Conservation (phyloP, 305 asterid genomes). For the Fraxinus angustifolia region DNA sequence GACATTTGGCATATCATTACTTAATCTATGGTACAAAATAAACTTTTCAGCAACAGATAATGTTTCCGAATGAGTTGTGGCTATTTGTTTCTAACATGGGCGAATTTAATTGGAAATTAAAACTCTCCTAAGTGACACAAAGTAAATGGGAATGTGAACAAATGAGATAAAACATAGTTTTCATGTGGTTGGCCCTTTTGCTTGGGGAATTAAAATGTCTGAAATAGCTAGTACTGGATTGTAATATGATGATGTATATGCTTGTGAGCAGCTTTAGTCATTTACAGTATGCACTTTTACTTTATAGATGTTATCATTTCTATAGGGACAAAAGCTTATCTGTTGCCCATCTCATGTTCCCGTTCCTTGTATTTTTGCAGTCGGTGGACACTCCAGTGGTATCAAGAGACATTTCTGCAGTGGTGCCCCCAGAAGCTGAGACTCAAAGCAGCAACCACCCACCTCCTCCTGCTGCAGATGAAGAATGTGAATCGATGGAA, state of each 20-base stretch:
- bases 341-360: background rate
- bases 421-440: slow-evolving; percentile 52
- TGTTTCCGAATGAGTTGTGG: background rate
- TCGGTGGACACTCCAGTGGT: slow-evolving; percentile 48
- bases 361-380: slow-evolving; percentile 32
- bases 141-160: background rate
- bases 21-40: background rate
- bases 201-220: background rate
- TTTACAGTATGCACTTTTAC: background rate
- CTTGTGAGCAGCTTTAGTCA: background rate
- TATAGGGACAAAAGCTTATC: background rate
- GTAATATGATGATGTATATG: background rate
- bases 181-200: background rate
- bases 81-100: background rate
- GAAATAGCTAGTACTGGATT: background rate
- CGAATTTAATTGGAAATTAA: background rate
- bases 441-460: slow-evolving; percentile 41
- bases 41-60: background rate
- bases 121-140: background rate
- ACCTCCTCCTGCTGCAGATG: slow-evolving; percentile 53
- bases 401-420: slow-evolving; percentile 53
- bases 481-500: slow-evolving; percentile 80
- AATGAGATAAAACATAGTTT: background rate
- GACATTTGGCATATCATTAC: background rate
- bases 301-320: background rate